phyloP scores from a whole-genome alignment of 2,329 filamentous ascomycete genomes.

The Monosporascus sp. region DNA sequence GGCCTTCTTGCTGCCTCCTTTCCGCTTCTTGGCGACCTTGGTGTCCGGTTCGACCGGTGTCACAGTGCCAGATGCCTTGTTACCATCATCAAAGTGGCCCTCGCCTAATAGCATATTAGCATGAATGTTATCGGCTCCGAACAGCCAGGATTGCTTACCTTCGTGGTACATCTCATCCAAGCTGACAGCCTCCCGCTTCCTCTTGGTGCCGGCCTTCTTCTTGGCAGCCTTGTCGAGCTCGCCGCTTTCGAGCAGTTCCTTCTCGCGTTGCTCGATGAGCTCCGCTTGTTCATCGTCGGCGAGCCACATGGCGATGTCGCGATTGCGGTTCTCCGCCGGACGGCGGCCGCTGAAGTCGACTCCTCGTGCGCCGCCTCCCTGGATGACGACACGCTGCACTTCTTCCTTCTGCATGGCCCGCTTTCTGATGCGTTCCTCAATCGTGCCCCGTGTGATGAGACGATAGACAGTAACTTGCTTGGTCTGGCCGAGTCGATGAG shows the following conservation, averaged over 20 bases:
- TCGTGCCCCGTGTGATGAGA: constrained; percentile 92
- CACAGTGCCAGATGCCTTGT: constrained; percentile 78
- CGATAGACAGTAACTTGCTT: constrained; percentile 95
- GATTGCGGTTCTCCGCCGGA: constrained; percentile 84
- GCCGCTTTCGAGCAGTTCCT: constrained; percentile 73
- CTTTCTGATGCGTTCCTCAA: constrained; percentile 97
- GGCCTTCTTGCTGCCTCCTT: constrained; percentile 54
- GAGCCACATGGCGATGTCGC: constrained; percentile 98
- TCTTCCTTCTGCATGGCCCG: constrained; percentile 97
- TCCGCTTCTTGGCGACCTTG: constrained; percentile 50
- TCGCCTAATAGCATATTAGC: constrained; percentile 60
- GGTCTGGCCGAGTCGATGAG: constrained; percentile 94
- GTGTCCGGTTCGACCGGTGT: constrained; percentile 62
- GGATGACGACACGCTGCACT: constrained; percentile 94
- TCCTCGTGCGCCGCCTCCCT: constrained; percentile 76
- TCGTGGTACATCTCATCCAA: constrained; percentile 99
- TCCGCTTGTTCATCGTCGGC: constrained; percentile 96
- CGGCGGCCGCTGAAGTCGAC: constrained; percentile 95
- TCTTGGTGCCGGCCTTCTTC: constrained; percentile 54
- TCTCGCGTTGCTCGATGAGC: constrained; percentile 87
- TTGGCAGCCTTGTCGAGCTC: constrained; percentile 56
- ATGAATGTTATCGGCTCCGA: constrained; percentile 2
- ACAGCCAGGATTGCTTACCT: constrained; percentile 57
- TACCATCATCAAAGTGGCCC: constrained; percentile 87
- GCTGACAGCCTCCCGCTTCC: constrained; percentile 56